Evolutionary conservation across 2,329 filamentous ascomycete genomes (phyloP).

Genomic region (Ophiosphaerella herpotricha): DNA sequence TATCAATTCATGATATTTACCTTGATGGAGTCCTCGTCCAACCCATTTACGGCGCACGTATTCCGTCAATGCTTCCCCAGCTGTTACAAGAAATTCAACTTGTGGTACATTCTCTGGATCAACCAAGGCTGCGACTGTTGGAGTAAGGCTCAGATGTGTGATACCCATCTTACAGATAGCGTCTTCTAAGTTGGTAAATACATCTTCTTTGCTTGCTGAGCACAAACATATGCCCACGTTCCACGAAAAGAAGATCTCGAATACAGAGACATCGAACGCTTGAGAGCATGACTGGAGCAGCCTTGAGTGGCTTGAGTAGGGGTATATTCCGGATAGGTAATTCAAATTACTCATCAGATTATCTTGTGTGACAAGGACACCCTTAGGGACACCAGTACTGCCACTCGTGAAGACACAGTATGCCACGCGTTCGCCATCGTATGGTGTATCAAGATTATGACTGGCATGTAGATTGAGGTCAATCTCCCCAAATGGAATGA

Average conservation of each 20-base stretch:
- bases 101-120: constrained; percentile 68
- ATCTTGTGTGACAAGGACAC: constrained; percentile 74
- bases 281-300: constrained; percentile 83
- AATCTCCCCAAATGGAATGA: constrained; percentile 38
- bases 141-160: constrained; percentile 84
- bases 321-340: constrained; percentile 69
- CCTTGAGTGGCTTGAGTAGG: constrained; percentile 57
- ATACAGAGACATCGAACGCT: constrained; percentile 84
- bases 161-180: constrained; percentile 66
- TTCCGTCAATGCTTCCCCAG: constrained; percentile 78
- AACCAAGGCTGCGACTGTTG: constrained; percentile 80
- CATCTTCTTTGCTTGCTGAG: constrained; percentile 71
- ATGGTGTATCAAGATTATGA: constrained; percentile 44
- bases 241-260: constrained; percentile 90
- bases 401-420: constrained; percentile 86
- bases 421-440: constrained; percentile 60
- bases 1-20: constrained; percentile 35
- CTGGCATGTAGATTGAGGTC: constrained; percentile 38
- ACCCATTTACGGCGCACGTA: constrained; percentile 73
- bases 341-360: constrained; percentile 80
- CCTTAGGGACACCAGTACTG: constrained; percentile 79
- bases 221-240: constrained; percentile 77
- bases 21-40: constrained; percentile 71
- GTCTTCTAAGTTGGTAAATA: constrained; percentile 73
- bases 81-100: constrained; percentile 77